These are phyloP conservation scores for Strobilomyces dryophilus DNA, from an alignment of 768 basidiomycete genomes.

Conservation along the genomic window DNA sequence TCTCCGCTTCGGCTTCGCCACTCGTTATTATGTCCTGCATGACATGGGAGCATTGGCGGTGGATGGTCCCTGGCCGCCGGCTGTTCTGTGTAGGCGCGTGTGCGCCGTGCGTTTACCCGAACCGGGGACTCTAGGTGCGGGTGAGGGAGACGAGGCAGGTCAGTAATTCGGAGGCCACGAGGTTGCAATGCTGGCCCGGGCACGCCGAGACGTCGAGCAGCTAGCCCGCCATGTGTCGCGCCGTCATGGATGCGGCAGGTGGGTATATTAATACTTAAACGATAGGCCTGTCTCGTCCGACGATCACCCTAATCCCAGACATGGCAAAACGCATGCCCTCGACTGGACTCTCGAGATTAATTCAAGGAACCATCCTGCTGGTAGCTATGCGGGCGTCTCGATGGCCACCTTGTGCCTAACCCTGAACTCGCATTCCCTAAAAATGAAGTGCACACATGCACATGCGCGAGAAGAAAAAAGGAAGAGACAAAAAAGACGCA, in stretches of 20 bases:
- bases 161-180: constrained; percentile 10
- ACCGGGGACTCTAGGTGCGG: background rate
- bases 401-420: background rate
- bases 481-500: background rate
- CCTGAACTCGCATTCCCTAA: background rate
- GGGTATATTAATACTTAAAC: background rate
- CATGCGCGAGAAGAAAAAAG: background rate
- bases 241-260: constrained; percentile 9
- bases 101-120: background rate
- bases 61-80: constrained; percentile 4
- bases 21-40: background rate
- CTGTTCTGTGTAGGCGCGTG: constrained; percentile 2
- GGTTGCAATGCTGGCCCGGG: background rate
- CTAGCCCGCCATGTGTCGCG: constrained; percentile 5
- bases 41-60: constrained; percentile 14
- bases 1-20: constrained; percentile 19
- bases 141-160: background rate
- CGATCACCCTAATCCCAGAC: constrained; percentile 13
- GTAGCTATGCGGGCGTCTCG: background rate
- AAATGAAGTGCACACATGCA: background rate
- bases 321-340: background rate
- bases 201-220: background rate
- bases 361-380: background rate
- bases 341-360: background rate
- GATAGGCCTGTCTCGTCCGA: constrained; percentile 10